phyloP scores from a whole-genome alignment of 139 green algal genomes.

The Chlamydomonas sphaeroides region DNA sequence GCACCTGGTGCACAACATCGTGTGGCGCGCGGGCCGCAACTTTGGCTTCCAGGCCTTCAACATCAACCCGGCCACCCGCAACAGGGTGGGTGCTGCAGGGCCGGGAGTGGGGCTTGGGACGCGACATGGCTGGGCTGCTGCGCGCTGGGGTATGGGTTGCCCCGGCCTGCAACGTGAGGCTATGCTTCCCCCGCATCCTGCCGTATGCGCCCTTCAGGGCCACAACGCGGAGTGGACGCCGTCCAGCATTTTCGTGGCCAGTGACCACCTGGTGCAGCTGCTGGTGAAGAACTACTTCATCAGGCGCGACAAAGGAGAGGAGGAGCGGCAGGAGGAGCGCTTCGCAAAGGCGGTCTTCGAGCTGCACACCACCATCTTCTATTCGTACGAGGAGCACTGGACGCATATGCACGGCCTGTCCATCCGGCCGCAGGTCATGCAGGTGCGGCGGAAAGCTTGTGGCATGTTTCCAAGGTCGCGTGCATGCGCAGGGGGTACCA shows the following conservation, averaged over 20 bases:
- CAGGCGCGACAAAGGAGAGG: slow-evolving; percentile 41
- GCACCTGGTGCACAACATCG: slow-evolving; percentile 59
- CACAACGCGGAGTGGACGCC: slow-evolving; percentile 57
- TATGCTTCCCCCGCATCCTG: too few species aligned
- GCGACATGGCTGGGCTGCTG: too few species aligned
- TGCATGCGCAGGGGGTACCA: too few species aligned
- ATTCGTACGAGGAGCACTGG: slow-evolving; percentile 57
- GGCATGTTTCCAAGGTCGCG: too few species aligned
- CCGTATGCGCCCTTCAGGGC: too few species aligned
- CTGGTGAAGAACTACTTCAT: slow-evolving; percentile 76
- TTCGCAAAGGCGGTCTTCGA: slow-evolving; percentile 62
- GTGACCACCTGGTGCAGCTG: slow-evolving; percentile 74
- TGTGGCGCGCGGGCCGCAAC: slow-evolving; percentile 68
- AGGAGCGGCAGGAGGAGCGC: slow-evolving; percentile 47
- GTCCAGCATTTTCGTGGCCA: slow-evolving; percentile 77
- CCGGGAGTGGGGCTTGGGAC: too few species aligned
- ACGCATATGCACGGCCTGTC: slow-evolving; percentile 44
- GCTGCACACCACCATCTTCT: slow-evolving; percentile 75
- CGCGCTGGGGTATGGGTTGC: too few species aligned
- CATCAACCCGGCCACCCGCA: slow-evolving; percentile 58
- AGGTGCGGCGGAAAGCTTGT: slow-evolving; percentile 17
- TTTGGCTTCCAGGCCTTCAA: slow-evolving; percentile 88
- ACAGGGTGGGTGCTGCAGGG: slow-evolving; percentile 12
- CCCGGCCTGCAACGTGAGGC: too few species aligned
- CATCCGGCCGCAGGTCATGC: slow-evolving; percentile 34